Base-by-base conservation (phyloP, 1,284 basidiomycete genomes). In the Sanguinoderma infundibulare region DNA sequence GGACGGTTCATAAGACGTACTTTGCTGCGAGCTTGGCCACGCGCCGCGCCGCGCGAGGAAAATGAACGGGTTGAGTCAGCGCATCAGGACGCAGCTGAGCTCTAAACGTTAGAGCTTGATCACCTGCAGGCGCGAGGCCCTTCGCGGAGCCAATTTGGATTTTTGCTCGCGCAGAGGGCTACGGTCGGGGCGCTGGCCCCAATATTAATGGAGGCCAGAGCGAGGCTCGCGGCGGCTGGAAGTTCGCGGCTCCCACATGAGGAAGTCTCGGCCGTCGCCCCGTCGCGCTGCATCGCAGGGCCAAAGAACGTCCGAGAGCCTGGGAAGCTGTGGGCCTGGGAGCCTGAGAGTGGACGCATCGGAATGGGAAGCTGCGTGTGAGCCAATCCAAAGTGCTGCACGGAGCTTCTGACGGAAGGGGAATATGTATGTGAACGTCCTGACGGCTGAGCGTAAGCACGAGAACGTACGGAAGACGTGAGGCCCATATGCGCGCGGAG, bases 321-420 rank as follows among this genome's bases (percentile, higher is more conserved):
- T 14, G 49, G 7, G 49, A 51, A 35, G 20, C 34, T 51, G 49
- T 26, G 9, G 10, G 38, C 38, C 38, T 39, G 38, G 20, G 34
- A 20, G 32, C 32, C 30, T 44, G 53, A 55, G 53, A 24, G 34
- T 38, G 55, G 26, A 36, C 28, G 10, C 36, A 57, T 39, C 22
- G 34, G 24, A 30, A 53, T 22, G 30, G 51, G 40, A 47, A 38
- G 40, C 35, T 3, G 17, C 34, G 51, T 30, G 57, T 53, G 57
- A 59, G 51, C 40, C 14, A 53, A 53, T 53, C 40, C 53, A n/a
- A n/a, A 51, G 26, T 32, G 46, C 50, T 35, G 14, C 36, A 38
- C 46, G 26, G 30, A 26, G 40, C 50, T 44, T 35, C 42, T 44
- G 34, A 58, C 57, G 40, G 40, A 39, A 38, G 20, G 50, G 47